Percentiles rank a stretch among this genome's conserved stretches.
phyloP scores from a whole-genome alignment of 352 stramenopile genomes.

The Pythium phragmitis region DNA sequence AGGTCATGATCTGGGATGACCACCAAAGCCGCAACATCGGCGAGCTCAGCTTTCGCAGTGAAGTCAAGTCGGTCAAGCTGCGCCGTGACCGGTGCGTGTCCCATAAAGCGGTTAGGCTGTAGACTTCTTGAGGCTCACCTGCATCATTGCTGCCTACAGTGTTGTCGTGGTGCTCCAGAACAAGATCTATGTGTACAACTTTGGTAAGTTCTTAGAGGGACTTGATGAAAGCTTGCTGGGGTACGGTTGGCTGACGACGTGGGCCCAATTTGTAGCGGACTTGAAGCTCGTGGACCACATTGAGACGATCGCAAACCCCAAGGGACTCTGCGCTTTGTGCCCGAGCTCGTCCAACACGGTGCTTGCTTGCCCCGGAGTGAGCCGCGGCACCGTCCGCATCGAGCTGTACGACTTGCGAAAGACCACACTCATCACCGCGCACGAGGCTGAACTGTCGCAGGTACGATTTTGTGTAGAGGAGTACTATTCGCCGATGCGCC shows the following conservation, averaged over 20 bases:
- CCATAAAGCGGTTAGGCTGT: neutral
- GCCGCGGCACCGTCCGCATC: conserved; percentile 91
- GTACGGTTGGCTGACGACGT: neutral
- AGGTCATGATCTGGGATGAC: conserved; percentile 99
- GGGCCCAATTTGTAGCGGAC: conserved; percentile 62
- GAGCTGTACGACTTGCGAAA: conserved; percentile 97
- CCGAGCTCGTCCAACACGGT: conserved; percentile 93
- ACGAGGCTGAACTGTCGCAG: conserved; percentile 93
- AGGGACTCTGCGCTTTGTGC: conserved; percentile 94
- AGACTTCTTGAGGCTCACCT: neutral
- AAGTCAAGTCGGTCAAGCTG: conserved; percentile 95
- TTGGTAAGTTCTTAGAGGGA: conserved; percentile 53
- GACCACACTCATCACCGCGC: conserved; percentile 94
- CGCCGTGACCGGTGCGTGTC: conserved; percentile 86
- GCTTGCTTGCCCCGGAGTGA: conserved; percentile 94
- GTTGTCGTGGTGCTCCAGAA: conserved; percentile 97
- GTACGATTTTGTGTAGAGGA: conserved; percentile 25
- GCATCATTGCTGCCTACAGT: conserved; percentile 29
- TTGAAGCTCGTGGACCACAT: conserved; percentile 98
- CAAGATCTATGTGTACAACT: conserved; percentile 98
- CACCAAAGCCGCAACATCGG: conserved; percentile 97
- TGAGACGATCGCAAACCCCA: conserved; percentile 97
- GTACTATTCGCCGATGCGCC: neutral
- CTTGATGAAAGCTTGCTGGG: neutral
- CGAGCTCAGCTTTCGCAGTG: conserved; percentile 96